Percentiles rank a stretch among this genome's conserved stretches.
Conservation (phyloP, 1,284 basidiomycete species). For the Sanghuangporus sanghuang region DNA sequence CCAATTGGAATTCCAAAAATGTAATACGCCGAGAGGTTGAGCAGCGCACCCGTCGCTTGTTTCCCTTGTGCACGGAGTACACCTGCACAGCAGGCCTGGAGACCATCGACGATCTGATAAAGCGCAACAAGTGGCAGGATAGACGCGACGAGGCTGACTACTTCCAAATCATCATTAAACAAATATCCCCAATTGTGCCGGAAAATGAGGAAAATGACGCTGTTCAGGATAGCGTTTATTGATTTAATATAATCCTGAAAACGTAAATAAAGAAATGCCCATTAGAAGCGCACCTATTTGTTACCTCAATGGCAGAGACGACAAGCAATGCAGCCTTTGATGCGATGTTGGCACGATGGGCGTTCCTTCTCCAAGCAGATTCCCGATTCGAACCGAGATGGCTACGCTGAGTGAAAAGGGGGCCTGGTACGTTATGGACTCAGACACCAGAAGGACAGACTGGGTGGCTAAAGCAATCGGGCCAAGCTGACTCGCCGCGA, state of each 20-base stretch:
- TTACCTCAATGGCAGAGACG: conserved; percentile 43
- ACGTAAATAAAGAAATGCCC: conserved; percentile 11
- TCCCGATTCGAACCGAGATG: conserved; percentile 82
- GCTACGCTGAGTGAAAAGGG: conserved; percentile 81
- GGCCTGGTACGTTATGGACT: conserved; percentile 78
- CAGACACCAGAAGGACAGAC: conserved; percentile 67
- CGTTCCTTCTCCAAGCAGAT: conserved; percentile 74
- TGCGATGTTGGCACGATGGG: conserved; percentile 60
- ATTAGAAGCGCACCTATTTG: conserved; percentile 48
- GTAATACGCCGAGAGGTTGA: conserved; percentile 68
- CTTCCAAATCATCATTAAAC: conserved; percentile 73
- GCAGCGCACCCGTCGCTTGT: conserved; percentile 55
- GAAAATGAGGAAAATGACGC: conserved; percentile 68
- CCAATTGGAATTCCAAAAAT: conserved; percentile 68
- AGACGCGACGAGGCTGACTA: conserved; percentile 47
- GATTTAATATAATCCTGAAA: background rate
- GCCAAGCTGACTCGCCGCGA: conserved; percentile 36
- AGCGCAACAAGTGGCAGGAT: conserved; percentile 81
- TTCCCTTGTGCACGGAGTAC: conserved; percentile 62
- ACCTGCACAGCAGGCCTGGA: conserved; percentile 70
- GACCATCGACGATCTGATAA: conserved; percentile 70
- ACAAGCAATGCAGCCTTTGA: conserved; percentile 58
- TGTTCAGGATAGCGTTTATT: conserved; percentile 24
- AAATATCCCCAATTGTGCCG: conserved; percentile 72
- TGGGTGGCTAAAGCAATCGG: conserved; percentile 64